These are phyloP conservation scores for Alternaria sp. DNA, from an alignment of 2,329 filamentous ascomycete genomes.

Conservation along the genomic window DNA sequence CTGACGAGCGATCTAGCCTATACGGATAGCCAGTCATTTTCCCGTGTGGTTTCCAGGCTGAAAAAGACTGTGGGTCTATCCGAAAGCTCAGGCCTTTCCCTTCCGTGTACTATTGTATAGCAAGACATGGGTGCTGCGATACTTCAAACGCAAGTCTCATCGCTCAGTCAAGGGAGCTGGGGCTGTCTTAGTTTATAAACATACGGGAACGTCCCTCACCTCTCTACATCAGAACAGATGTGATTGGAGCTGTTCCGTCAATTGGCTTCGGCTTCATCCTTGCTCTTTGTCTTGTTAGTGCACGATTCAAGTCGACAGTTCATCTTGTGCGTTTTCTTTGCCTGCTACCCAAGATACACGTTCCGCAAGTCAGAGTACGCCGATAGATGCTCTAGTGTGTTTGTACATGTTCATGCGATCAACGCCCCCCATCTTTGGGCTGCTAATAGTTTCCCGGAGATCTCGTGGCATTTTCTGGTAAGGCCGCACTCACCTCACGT, in stretches of 20 bases:
- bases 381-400: conserved; percentile 38
- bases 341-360: conserved; percentile 18
- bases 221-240: conserved; percentile 3
- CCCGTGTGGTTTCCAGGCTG: conserved; percentile 28
- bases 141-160: conserved; percentile 25
- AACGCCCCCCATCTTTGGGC: conserved; percentile 21
- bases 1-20: conserved; percentile 3
- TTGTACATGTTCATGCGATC: conserved; percentile 41
- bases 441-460: conserved; percentile 21
- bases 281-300: conserved; percentile 24
- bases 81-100: conserved; percentile 23
- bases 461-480: conserved; percentile 40
- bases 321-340: conserved; percentile 20
- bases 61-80: conserved; percentile 18
- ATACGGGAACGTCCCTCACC: conserved; percentile 4
- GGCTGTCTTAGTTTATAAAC: conserved; percentile 30
- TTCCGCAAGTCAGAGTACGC: conserved; percentile 31
- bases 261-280: conserved; percentile 31
- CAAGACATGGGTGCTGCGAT: conserved; percentile 19
- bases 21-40: conserved; percentile 16
- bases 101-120: conserved; percentile 22
- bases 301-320: conserved; percentile 14
- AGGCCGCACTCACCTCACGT: conserved; percentile 19
- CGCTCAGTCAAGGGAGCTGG: conserved; percentile 8
- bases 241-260: conserved; percentile 15